Percentiles rank a stretch among this genome's conserved stretches.
phyloP scores from a whole-genome alignment of 306 rosid species.

The Senna siamea region DNA sequence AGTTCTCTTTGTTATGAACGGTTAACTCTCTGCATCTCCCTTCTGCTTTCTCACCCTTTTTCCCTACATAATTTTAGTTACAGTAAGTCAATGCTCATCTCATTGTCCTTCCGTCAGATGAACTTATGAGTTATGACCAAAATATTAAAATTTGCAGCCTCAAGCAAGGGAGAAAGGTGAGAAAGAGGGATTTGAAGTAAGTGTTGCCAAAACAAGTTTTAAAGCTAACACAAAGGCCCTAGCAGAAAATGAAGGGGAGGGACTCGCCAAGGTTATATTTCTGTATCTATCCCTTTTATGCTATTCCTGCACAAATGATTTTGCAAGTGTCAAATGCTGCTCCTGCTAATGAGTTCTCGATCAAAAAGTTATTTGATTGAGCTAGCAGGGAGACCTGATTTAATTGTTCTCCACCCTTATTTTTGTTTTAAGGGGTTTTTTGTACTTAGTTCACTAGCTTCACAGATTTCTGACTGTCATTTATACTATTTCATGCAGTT shows the following conservation, averaged over 20 bases:
- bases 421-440: background rate
- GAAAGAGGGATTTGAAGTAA: constrained; percentile 71
- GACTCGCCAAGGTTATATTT: constrained; percentile 70
- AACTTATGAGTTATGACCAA: constrained; percentile 32
- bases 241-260: constrained; percentile 89
- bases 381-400: constrained; percentile 2
- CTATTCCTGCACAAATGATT: background rate
- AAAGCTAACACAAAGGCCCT: constrained; percentile 92
- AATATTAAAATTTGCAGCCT: constrained; percentile 58
- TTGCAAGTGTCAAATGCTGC: background rate
- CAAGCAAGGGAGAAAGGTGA: constrained; percentile 78
- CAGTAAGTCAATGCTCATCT: background rate
- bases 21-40: constrained; percentile 7
- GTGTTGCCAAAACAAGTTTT: constrained; percentile 79
- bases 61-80: background rate
- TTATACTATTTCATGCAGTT: constrained; percentile 57
- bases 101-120: background rate
- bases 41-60: background rate
- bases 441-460: background rate
- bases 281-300: constrained; percentile 10
- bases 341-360: background rate
- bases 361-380: background rate
- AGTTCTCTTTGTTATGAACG: constrained; percentile 20
- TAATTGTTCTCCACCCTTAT: background rate
- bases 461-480: constrained; percentile 29